phyloP scores from a whole-genome alignment of 2,329 filamentous ascomycete genomes.

The Stromatinia cepivora region DNA sequence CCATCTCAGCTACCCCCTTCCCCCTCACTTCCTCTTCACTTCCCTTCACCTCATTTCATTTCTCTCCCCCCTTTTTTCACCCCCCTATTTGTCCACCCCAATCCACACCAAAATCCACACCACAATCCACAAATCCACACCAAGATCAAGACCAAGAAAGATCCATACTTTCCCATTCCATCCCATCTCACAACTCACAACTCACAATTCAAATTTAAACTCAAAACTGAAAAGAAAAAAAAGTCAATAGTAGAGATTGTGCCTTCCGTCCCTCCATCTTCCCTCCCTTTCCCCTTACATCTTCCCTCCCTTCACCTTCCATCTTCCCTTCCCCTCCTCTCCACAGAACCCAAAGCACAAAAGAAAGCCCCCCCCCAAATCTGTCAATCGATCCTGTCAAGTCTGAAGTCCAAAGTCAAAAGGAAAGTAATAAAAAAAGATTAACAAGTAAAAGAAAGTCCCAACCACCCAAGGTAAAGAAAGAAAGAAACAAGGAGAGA shows the following conservation, averaged over 20 bases:
- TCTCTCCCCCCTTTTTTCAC: background rate
- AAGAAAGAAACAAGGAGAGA: background rate
- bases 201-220: background rate
- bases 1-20: background rate
- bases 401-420: constrained; percentile 9
- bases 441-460: constrained; percentile 1
- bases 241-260: constrained; percentile 3
- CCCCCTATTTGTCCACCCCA: too few relatives aligned
- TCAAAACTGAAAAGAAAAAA: background rate
- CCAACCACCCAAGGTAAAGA: background rate
- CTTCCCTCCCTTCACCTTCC: too few relatives aligned
- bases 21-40: too few relatives aligned
- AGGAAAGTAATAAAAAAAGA: background rate
- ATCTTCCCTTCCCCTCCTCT: background rate
- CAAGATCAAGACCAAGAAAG: too few relatives aligned
- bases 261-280: background rate
- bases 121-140: too few relatives aligned
- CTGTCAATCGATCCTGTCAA: constrained; percentile 15
- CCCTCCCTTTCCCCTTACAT: background rate
- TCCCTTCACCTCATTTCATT: background rate
- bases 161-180: too few relatives aligned
- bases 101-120: too few relatives aligned
- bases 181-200: background rate
- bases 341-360: background rate
- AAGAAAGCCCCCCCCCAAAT: constrained; percentile 2